Evolutionary conservation across 768 basidiomycete genomes (phyloP).

Genomic region (Cystobasidium tubakii): DNA sequence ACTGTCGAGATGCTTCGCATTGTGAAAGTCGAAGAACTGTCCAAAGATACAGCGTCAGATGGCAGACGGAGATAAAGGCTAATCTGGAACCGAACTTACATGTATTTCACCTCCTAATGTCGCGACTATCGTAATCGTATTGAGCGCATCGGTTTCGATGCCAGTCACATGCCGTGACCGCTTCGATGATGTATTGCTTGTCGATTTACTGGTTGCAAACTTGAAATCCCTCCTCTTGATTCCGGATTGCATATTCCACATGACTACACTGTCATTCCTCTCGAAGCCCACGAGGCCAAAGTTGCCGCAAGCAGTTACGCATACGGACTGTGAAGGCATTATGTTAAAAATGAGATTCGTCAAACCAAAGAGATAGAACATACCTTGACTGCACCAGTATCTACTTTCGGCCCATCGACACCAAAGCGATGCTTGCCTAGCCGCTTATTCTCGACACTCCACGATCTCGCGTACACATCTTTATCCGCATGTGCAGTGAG

Average conservation of each 20-base stretch:
- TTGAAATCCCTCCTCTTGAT: conserved; percentile 69
- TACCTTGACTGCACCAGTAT: conserved; percentile 59
- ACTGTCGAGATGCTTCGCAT: conserved; percentile 61
- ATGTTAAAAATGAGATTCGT: not conserved
- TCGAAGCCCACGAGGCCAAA: conserved; percentile 82
- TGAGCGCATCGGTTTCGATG: conserved; percentile 76
- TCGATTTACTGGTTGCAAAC: conserved; percentile 42
- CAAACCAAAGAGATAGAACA: conserved; percentile 36
- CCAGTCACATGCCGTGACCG: conserved; percentile 65
- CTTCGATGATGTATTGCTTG: conserved; percentile 49
- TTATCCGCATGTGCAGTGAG: conserved; percentile 74
- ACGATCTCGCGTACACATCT: conserved; percentile 74
- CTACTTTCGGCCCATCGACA: conserved; percentile 1
- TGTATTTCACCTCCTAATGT: conserved; percentile 85
- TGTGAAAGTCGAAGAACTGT: conserved; percentile 96
- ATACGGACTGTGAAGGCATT: conserved; percentile 55
- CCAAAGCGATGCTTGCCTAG: conserved; percentile 69
- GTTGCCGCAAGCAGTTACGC: conserved; percentile 90
- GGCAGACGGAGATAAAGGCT: not conserved
- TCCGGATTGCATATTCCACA: conserved; percentile 98
- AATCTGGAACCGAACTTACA: conserved; percentile 55
- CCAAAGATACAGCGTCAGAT: not conserved
- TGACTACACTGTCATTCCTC: conserved; percentile 63
- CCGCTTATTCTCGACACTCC: conserved; percentile 76
- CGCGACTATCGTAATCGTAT: conserved; percentile 69